Evolutionary conservation across 1,284 basidiomycete species (phyloP).

Genomic region (Apiotrichum montevideense): DNA sequence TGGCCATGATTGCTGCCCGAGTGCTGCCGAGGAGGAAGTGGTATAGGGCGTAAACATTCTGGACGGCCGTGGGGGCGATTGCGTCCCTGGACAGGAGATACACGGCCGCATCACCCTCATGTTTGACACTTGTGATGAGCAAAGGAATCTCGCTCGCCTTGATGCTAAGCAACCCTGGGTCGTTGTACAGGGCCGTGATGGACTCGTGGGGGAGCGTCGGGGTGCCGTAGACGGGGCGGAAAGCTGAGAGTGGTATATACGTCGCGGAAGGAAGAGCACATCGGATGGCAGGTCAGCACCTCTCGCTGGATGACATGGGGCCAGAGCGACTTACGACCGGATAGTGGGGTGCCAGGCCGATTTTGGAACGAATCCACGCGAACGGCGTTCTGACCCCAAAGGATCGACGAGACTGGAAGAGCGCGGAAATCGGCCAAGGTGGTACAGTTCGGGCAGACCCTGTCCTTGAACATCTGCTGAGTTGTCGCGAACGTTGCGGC

Average conservation of each 20-base stretch:
- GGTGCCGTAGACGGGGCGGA: no score
- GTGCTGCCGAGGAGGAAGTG: conserved; percentile 49
- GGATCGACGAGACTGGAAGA: conserved; percentile 34
- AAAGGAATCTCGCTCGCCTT: conserved; percentile 56
- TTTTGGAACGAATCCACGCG: conserved; percentile 38
- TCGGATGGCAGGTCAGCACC: no score
- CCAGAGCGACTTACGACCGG: conserved; percentile 4
- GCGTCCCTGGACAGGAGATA: no score
- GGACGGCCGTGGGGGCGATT: no score
- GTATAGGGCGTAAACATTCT: no score
- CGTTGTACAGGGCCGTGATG: conserved; percentile 60
- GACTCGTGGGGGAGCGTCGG: conserved; percentile 44
- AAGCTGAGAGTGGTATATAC: no score
- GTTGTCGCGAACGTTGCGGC: neutral
- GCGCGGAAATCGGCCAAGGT: no score
- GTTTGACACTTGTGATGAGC: conserved; percentile 59
- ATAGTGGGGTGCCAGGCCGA: conserved; percentile 23
- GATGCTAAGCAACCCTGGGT: conserved; percentile 57
- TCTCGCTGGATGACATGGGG: no score
- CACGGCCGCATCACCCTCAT: conserved; percentile 51
- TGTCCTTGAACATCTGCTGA: neutral
- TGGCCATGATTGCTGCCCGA: conserved; percentile 49
- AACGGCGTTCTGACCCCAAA: conserved; percentile 54
- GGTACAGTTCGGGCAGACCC: neutral
- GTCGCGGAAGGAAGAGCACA: no score